Evolutionary conservation across 768 basidiomycete genomes (phyloP).

Genomic region (Amanita rubescens): DNA sequence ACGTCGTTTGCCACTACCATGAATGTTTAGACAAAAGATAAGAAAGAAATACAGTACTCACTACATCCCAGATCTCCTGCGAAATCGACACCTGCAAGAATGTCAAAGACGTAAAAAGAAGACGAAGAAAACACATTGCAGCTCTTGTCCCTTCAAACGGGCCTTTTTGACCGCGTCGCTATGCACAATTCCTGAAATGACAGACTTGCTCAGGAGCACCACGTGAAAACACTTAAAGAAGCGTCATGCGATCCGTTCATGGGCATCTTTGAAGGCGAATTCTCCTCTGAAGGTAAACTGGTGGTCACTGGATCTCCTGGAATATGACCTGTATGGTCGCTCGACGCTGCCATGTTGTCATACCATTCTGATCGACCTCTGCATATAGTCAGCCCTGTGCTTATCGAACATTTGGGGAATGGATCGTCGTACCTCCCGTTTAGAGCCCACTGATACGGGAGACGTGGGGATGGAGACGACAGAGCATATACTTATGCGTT

Average conservation of each 20-base stretch:
- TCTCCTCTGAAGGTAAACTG: no score
- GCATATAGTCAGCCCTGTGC: neutral
- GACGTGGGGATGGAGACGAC: no score
- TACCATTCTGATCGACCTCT: neutral
- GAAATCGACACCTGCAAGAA: neutral
- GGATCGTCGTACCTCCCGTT: no score
- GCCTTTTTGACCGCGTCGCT: neutral
- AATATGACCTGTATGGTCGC: no score
- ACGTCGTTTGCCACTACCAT: conserved; percentile 52
- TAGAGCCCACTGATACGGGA: no score
- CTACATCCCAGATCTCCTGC: conserved; percentile 1
- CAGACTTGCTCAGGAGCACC: neutral
- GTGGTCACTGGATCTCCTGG: no score
- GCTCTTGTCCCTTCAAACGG: conserved; percentile 23
- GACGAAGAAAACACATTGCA: neutral
- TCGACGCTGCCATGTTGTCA: no score
- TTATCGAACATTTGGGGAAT: neutral
- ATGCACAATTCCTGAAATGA: no score
- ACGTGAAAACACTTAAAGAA: neutral
- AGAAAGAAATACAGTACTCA: neutral
- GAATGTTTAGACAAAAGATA: neutral
- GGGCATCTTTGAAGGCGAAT: no score
- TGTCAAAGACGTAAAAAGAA: conserved; percentile 1
- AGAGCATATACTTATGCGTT: no score
- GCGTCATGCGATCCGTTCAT: neutral